Conservation (phyloP, 768 basidiomycete species). For the Megacollybia marginata region DNA sequence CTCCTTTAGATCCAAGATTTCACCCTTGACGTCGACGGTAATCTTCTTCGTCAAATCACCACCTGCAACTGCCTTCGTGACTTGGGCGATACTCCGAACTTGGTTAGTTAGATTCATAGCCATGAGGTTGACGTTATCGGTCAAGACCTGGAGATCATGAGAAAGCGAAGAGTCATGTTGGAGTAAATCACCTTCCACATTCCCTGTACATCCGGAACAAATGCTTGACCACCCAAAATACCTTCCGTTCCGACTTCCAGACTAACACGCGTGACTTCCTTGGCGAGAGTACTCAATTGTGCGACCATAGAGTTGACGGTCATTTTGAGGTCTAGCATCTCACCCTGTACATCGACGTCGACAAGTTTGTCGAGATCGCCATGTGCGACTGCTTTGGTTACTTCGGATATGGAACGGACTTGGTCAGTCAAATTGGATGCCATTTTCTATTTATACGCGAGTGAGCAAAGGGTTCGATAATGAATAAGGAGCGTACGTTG, state of each 20-base stretch:
- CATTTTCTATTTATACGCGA: conserved; percentile 57
- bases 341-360: conserved; percentile 89
- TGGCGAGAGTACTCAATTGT: conserved; percentile 65
- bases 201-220: conserved; percentile 87
- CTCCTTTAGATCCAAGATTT: conserved; percentile 84
- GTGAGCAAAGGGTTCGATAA: conserved; percentile 1
- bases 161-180: conserved; percentile 1
- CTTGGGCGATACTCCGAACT: conserved; percentile 77
- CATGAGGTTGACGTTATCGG: conserved; percentile 85
- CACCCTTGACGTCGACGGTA: conserved; percentile 84
- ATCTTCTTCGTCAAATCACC: conserved; percentile 94
- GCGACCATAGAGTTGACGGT: conserved; percentile 88
- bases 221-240: conserved; percentile 89
- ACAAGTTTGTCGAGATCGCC: conserved; percentile 83
- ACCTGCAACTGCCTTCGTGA: conserved; percentile 90
- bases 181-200: conserved; percentile 73
- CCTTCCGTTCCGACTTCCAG: conserved; percentile 91
- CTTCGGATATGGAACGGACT: conserved; percentile 88
- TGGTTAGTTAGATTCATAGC: conserved; percentile 88
- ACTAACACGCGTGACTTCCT: conserved; percentile 85
- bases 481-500: conserved; percentile 49
- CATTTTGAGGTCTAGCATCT: conserved; percentile 76
- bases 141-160: conserved; percentile 31
- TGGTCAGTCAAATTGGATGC: conserved; percentile 79
- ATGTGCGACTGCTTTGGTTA: conserved; percentile 80